phyloP scores from a whole-genome alignment of 2,329 filamentous ascomycete species.

The Berkeleyomyces basicola region DNA sequence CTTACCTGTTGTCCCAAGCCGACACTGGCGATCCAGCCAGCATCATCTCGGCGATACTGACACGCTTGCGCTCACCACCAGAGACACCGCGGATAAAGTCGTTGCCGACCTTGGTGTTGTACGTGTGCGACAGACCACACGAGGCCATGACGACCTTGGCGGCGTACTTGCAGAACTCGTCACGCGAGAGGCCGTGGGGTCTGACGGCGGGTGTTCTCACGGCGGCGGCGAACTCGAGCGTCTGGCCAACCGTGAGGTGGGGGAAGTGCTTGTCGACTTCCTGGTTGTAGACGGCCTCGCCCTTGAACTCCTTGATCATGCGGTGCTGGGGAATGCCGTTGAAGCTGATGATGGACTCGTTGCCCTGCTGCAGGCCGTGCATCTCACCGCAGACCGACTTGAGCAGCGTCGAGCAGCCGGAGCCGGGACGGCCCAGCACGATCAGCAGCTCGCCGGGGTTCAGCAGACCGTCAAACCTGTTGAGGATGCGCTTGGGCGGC shows the following conservation, averaged over 20 bases:
- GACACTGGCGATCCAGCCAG: constrained; percentile 40
- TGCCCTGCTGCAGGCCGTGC: constrained; percentile 37
- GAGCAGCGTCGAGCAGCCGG: constrained; percentile 47
- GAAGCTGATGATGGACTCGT: constrained; percentile 40
- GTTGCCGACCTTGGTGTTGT: constrained; percentile 59
- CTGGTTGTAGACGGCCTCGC: constrained; percentile 57
- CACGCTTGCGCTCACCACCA: constrained; percentile 60
- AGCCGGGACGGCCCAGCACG: constrained; percentile 49
- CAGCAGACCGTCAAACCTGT: constrained; percentile 46
- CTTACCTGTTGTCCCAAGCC: constrained; percentile 51
- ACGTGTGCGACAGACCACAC: constrained; percentile 55
- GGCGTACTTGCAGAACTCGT: constrained; percentile 44
- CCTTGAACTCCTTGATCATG: constrained; percentile 44
- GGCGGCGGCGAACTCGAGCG: constrained; percentile 54
- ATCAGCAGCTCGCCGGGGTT: constrained; percentile 50
- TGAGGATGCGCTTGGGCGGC: constrained; percentile 40
- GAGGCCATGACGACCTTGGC: constrained; percentile 51
- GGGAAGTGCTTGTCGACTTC: constrained; percentile 63
- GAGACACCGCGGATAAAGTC: constrained; percentile 56
- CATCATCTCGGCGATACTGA: constrained; percentile 65
- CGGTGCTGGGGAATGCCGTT: constrained; percentile 38
- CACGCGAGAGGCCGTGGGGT: constrained; percentile 42
- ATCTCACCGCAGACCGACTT: constrained; percentile 45
- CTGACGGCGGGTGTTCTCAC: constrained; percentile 50
- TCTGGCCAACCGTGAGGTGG: constrained; percentile 59